Conservation (phyloP, 768 basidiomycete species). For the Kwoniella pini region DNA sequence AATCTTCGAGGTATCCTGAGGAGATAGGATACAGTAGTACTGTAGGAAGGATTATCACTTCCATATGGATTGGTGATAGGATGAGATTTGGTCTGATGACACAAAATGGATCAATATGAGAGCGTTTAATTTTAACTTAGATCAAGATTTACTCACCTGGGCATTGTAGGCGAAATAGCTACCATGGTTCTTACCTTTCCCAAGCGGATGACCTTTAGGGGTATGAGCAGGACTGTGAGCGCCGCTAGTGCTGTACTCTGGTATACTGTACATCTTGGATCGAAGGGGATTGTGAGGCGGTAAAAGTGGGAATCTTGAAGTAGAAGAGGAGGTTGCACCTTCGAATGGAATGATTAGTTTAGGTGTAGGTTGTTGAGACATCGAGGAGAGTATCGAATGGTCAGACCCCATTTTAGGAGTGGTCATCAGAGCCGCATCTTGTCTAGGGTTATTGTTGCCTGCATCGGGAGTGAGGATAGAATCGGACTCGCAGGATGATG, state of each 20-base stretch:
- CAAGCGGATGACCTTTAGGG: conserved; percentile 46
- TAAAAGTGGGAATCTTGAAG: conserved; percentile 28
- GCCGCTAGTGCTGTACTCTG: conserved; percentile 2
- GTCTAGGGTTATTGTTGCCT: background rate
- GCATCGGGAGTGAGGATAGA: conserved; percentile 22
- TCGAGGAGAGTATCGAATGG: conserved; percentile 28
- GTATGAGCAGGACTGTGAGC: conserved; percentile 31
- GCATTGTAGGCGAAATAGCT: conserved; percentile 22
- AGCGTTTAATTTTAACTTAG: too few species aligned
- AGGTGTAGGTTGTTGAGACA: conserved; percentile 26
- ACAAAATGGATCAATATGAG: too few species aligned
- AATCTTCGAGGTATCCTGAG: conserved; percentile 48
- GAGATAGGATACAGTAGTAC: conserved; percentile 38
- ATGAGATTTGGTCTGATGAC: conserved; percentile 14
- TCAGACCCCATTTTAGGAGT: conserved; percentile 24
- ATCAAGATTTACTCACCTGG: conserved; percentile 24
- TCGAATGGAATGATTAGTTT: conserved; percentile 15
- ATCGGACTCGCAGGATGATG: background rate
- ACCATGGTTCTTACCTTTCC: background rate
- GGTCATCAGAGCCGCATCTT: background rate
- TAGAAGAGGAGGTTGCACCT: conserved; percentile 6
- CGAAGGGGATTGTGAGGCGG: conserved; percentile 37
- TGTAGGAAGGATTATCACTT: conserved; percentile 26
- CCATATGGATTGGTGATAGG: conserved; percentile 28
- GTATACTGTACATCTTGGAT: conserved; percentile 22